A percentile compares a stretch with the other conserved stretches of the same genome.
Conservation (phyloP, 108 stramenopile genomes). For the Mediolabrus comicus region DNA sequence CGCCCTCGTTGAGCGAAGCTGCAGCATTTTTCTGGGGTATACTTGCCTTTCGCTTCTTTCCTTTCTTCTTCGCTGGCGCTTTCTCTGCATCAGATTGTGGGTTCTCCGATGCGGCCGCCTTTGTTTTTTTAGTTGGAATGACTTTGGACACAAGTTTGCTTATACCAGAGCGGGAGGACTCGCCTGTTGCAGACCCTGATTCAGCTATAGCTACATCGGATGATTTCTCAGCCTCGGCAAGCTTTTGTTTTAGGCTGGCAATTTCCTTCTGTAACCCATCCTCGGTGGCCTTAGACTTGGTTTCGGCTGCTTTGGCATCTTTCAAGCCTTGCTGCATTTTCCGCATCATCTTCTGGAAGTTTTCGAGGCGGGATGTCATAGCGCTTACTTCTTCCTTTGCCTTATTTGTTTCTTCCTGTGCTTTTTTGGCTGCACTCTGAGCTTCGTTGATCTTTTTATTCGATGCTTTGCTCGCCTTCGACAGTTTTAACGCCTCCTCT, state of each 20-base stretch:
- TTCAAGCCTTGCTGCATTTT: slow-evolving; percentile 24
- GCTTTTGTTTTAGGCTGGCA: slow-evolving; percentile 24
- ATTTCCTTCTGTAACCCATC: slow-evolving; percentile 33
- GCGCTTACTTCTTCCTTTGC: slow-evolving; percentile 12
- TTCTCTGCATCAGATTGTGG: not conserved
- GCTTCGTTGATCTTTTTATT: slow-evolving; percentile 32
- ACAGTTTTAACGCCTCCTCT: slow-evolving; percentile 23
- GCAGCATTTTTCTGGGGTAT: slow-evolving; percentile 28
- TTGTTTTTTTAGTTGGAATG: slow-evolving; percentile 1
- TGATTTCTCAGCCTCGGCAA: not conserved
- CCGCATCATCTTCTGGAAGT: slow-evolving; percentile 18
- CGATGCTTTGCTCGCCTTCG: slow-evolving; percentile 12
- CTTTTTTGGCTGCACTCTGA: slow-evolving; percentile 34
- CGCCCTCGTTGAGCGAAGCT: not conserved
- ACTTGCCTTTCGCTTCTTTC: slow-evolving; percentile 37
- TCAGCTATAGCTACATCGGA: not conserved
- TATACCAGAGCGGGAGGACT: not conserved
- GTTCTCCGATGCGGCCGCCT: not conserved
- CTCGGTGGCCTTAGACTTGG: slow-evolving; percentile 24
- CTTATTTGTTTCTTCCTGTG: slow-evolving; percentile 18
- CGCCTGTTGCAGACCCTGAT: not conserved
- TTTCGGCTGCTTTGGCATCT: slow-evolving; percentile 20
- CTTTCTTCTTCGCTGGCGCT: slow-evolving; percentile 9
- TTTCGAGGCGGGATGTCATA: slow-evolving; percentile 14
- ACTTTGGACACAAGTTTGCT: slow-evolving; percentile 3